phyloP scores from a whole-genome alignment of 2,329 filamentous ascomycete species.

The Sporothrix schenckii region DNA sequence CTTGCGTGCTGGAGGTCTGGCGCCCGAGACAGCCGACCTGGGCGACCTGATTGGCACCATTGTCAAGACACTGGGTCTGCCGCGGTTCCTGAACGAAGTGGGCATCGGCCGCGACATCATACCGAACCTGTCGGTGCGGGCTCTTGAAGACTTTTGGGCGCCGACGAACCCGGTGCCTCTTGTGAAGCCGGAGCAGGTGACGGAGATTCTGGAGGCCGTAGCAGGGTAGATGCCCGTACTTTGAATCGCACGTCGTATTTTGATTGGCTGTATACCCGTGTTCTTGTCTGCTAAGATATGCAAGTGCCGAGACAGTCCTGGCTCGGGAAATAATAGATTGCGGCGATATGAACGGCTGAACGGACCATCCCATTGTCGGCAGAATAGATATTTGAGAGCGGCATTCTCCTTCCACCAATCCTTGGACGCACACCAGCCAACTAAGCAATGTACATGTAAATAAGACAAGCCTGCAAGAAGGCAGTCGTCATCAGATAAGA shows the following conservation, averaged over 20 bases:
- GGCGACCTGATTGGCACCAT: too few relatives aligned
- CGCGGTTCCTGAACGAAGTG: too few relatives aligned
- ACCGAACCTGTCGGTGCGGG: not conserved
- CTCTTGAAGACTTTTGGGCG: not conserved
- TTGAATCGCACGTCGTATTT: too few relatives aligned
- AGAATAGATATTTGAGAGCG: not conserved
- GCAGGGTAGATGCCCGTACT: not conserved
- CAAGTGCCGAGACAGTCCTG: not conserved
- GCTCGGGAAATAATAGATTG: not conserved
- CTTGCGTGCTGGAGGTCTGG: too few relatives aligned
- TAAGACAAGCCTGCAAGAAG: not conserved
- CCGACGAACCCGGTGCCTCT: not conserved
- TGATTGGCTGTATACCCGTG: too few relatives aligned
- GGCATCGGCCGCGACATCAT: too few relatives aligned
- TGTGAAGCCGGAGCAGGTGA: not conserved
- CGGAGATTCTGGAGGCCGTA: not conserved
- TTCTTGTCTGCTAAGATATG: not conserved
- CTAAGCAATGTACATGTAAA: not conserved
- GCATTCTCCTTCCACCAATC: not conserved
- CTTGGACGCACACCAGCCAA: not conserved
- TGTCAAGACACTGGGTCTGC: too few relatives aligned
- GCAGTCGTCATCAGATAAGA: not conserved
- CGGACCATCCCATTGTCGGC: slow-evolving; percentile 9
- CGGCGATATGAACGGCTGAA: too few relatives aligned
- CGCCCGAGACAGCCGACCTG: too few relatives aligned